Evolutionary conservation across 2,329 filamentous ascomycete species (phyloP), one percentile per base, ranked within the genome.

Genomic region (Epichloe coenophiala): DNA sequence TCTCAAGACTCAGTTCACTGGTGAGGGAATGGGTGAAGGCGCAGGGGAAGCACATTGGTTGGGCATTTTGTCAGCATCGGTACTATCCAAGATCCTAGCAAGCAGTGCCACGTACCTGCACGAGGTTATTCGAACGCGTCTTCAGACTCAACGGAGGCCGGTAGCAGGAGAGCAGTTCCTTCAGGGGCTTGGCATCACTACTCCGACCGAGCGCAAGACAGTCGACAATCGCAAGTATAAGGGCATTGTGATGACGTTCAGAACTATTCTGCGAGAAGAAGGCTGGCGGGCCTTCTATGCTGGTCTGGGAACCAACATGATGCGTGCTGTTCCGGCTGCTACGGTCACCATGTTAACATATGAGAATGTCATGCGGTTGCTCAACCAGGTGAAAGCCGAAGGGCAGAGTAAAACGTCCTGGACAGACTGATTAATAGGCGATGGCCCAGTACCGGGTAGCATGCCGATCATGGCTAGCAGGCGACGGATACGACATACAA

Each of bases 301-400:
- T 23, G 93, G 93, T 37, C 88, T 98, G 75, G 93, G 93, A 38
- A 95, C 91, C 46, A 98, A 98, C 69, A 87, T 98, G 81, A 88
- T 97, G 74, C 80, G 93, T 51, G 93, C 93, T 7, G 84, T 98
- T 12, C 93, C 93, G 35, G 89, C 93, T 21, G 91, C 93, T 19
- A 95, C 95, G 61, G 95, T 95, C 27, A 98, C 93, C 3, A 94
- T 98, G 84, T 75, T 97, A 63, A 97, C 91, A 12, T 98, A 95
- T 63, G 93, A 98, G 69, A 93, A 84, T 59, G 70, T 75, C 47
- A 81, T 81, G 78, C 69, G 72, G 48, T 64, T 69, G 50, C 65
- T 81, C 19, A 75, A 75, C 54, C 63, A 67, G 51, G 62, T 65
- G 31, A 70, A 70, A 57, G 55, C 60, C 2, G 65, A 70, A 13